Percentiles rank a stretch among this genome's conserved stretches.
Evolutionary conservation across 768 basidiomycete species (phyloP).

Genomic region (Butyriboletus loyo): DNA sequence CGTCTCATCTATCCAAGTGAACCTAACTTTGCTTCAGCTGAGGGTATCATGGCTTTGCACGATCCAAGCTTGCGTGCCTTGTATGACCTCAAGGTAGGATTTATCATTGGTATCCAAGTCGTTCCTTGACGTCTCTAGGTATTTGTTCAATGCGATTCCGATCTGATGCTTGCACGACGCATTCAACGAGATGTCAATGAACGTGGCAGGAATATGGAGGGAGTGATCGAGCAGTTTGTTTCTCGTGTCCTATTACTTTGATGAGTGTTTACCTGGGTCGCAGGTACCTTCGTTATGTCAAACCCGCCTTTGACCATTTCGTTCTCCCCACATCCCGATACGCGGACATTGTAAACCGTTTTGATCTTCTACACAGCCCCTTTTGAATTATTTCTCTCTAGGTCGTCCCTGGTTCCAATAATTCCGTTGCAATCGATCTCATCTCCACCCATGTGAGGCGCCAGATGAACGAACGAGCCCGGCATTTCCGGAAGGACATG

Average conservation of each 20-base stretch:
- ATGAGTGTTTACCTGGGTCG: slow-evolving; percentile 1
- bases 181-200: slow-evolving; percentile 86
- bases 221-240: slow-evolving; percentile 83
- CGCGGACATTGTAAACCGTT: slow-evolving; percentile 75
- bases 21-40: slow-evolving; percentile 45
- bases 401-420: slow-evolving; percentile 96
- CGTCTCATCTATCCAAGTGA: neutral
- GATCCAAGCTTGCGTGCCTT: slow-evolving; percentile 74
- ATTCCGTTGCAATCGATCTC: slow-evolving; percentile 87
- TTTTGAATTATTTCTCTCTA: slow-evolving; percentile 29
- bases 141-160: slow-evolving; percentile 92
- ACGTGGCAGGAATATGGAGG: slow-evolving; percentile 79
- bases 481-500: slow-evolving; percentile 70
- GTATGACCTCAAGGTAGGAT: slow-evolving; percentile 86
- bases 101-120: neutral
- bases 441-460: slow-evolving; percentile 87
- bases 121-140: slow-evolving; percentile 41
- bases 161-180: slow-evolving; percentile 94
- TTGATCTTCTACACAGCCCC: neutral
- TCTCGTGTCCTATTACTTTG: neutral
- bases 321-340: slow-evolving; percentile 82
- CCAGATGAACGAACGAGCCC: slow-evolving; percentile 76
- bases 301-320: slow-evolving; percentile 92
- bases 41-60: slow-evolving; percentile 89
- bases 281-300: slow-evolving; percentile 92